A percentile compares a stretch with the other conserved stretches of the same genome.
These are phyloP conservation scores for Mucor lusitanicus DNA, from an alignment of 371 early-diverging fungal genomes.

Conservation along the genomic window DNA sequence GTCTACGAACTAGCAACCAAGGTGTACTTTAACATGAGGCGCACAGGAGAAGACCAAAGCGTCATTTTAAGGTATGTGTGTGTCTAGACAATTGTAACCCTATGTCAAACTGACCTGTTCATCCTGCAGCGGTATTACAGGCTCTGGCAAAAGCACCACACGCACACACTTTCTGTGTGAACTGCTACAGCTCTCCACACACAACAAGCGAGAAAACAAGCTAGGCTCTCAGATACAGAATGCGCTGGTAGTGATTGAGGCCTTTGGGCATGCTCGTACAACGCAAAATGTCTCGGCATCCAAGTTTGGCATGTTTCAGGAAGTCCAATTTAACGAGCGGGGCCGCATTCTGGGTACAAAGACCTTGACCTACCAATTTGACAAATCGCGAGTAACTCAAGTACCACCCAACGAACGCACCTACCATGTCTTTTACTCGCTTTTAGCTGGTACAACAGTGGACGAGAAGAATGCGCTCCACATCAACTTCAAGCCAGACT, in stretches of 20 bases:
- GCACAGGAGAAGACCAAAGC: constrained; percentile 77
- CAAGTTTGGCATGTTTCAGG: constrained; percentile 79
- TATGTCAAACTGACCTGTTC: too few species aligned
- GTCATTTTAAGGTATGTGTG: constrained; percentile 64
- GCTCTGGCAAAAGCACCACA: constrained; percentile 81
- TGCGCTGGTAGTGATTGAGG: constrained; percentile 66
- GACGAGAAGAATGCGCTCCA: constrained; percentile 49
- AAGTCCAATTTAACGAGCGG: constrained; percentile 83
- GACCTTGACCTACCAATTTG: constrained; percentile 85
- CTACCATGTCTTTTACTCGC: constrained; percentile 90
- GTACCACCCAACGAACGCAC: constrained; percentile 62
- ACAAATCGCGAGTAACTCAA: constrained; percentile 73
- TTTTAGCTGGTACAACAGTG: constrained; percentile 60
- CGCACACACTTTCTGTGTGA: constrained; percentile 68
- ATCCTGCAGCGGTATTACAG: constrained; percentile 72
- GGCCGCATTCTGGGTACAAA: constrained; percentile 89
- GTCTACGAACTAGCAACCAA: constrained; percentile 58
- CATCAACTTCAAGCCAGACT: constrained; percentile 44
- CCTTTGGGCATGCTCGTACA: constrained; percentile 79
- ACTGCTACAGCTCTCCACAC: constrained; percentile 68
- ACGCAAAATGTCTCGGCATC: constrained; percentile 72
- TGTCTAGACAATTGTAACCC: too few species aligned
- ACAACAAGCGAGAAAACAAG: constrained; percentile 72
- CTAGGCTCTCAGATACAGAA: constrained; percentile 74
- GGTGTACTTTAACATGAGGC: constrained; percentile 75